Evolutionary conservation across 352 stramenopile genomes (phyloP), one percentile per base, ranked within the genome.

Genomic region (Pythium folliculosum): DNA sequence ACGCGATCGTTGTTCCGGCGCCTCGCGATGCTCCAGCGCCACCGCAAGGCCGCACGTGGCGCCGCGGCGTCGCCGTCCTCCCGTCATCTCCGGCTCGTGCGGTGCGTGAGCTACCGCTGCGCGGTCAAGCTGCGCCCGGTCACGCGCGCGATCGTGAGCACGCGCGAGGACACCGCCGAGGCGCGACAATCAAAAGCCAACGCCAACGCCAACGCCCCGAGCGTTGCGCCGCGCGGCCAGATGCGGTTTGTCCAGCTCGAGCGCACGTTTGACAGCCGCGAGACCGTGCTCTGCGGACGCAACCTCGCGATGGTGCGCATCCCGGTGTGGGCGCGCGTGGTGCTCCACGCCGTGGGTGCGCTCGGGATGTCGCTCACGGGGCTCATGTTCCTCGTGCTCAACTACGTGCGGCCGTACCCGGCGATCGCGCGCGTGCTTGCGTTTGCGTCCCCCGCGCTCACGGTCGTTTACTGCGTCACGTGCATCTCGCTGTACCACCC

Each of bases 91-190:
- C 40, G 35, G 0, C 44, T 62, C 21, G 53, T 67, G 12, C 50
- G 52, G 9, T 71, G 65, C n/a, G 54, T 61, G 19, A 60, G 57
- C 58, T 71, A 71, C 37, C 65, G 65, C 17, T 62, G 65, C 13
- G 50, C 58, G 1, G 65, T 71, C 25, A 63, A 54, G 65, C 45
- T 71, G 0, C 64, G 50, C 37, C 45, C 32, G 14, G 16, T 59
- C 21, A 60, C 40, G 22, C 38, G 51, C 0, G n/a, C 51, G 2
- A 38, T 35, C 38, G 9, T 40, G 10, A 32, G 55, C 35, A n/a
- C 9, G 2, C 37, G 55, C 2, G 38, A 35, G 19, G 54, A 50
- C n/a, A n/a, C n/a, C 5, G 21, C 6, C 37, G 38, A 60, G 54
- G 1, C 27, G 5, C 27, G 27, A 32, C 3, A 32, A 32, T 32